phyloP scores from a whole-genome alignment of 1,284 basidiomycete genomes.

The Apiotrichum gamsii region DNA sequence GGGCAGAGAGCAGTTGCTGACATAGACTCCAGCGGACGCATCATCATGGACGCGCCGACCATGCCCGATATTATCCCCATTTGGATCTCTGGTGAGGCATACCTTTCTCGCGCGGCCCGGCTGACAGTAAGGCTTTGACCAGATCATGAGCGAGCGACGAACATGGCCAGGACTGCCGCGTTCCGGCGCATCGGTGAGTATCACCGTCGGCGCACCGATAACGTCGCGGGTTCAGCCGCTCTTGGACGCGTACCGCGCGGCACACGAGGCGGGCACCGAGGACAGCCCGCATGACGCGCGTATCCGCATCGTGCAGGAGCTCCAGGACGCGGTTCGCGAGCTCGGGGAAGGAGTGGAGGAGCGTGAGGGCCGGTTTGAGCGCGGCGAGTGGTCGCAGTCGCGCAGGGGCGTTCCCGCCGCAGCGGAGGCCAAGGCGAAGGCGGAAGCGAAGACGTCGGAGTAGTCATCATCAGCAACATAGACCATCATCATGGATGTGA shows the following conservation, averaged over 20 bases:
- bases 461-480: too few species aligned
- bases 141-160: slow-evolving; percentile 80
- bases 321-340: slow-evolving; percentile 33
- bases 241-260: slow-evolving; percentile 31
- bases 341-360: slow-evolving; percentile 40
- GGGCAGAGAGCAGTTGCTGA: background rate
- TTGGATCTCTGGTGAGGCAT: slow-evolving; percentile 70
- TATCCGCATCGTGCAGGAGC: slow-evolving; percentile 26
- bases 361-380: slow-evolving; percentile 41
- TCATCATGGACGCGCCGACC: slow-evolving; percentile 68
- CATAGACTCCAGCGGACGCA: slow-evolving; percentile 59
- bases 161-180: slow-evolving; percentile 39
- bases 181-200: slow-evolving; percentile 34
- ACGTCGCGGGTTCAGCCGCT: slow-evolving; percentile 37
- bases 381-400: slow-evolving; percentile 37
- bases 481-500: too few species aligned
- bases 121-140: slow-evolving; percentile 63
- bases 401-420: slow-evolving; percentile 4
- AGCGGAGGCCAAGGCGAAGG: too few species aligned
- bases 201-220: slow-evolving; percentile 42
- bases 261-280: slow-evolving; percentile 15
- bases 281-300: slow-evolving; percentile 15
- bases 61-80: slow-evolving; percentile 85
- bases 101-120: background rate
- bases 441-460: too few species aligned